A percentile compares a stretch with the other conserved stretches of the same genome.
Conservation (phyloP, 2,329 filamentous ascomycete species). For the Calonectria honghensis region DNA sequence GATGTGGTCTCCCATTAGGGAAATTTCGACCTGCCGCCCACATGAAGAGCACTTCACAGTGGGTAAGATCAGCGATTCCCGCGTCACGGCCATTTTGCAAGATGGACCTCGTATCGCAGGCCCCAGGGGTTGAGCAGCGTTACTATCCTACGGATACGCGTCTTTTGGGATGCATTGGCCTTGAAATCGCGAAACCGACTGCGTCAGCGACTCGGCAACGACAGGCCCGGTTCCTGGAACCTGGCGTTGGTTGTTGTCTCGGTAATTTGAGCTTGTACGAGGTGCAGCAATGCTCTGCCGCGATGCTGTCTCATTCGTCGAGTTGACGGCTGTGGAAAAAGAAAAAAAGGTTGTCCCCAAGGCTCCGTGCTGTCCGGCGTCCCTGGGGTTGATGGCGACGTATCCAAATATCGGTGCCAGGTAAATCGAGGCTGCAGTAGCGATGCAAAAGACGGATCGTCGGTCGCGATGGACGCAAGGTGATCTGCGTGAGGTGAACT, state of each 20-base stretch:
- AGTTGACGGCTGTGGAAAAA: conserved; percentile 37
- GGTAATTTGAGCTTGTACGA: conserved; percentile 25
- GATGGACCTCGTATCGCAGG: conserved; percentile 19
- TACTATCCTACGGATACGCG: conserved; percentile 25
- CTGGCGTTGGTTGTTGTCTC: conserved; percentile 15
- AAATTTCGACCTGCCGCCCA: conserved; percentile 85
- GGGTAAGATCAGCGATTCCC: conserved; percentile 83
- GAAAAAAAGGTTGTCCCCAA: conserved; percentile 51
- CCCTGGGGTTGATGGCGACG: conserved; percentile 49
- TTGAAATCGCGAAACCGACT: conserved; percentile 30
- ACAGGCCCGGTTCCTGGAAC: conserved; percentile 22
- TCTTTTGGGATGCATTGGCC: conserved; percentile 40
- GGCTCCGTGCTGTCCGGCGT: conserved; percentile 54
- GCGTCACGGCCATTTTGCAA: conserved; percentile 68
- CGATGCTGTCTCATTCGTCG: conserved; percentile 38
- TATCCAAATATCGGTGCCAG: conserved; percentile 13
- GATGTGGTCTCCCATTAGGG: conserved; percentile 89
- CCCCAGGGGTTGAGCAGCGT: conserved; percentile 30
- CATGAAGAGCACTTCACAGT: conserved; percentile 93
- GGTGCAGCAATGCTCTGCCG: conserved; percentile 33
- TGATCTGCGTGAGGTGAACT: conserved; percentile 29
- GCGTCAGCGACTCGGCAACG: conserved; percentile 19
- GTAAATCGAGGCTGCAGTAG: conserved; percentile 4
- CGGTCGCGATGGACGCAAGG: conserved; percentile 3
- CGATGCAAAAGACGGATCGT: conserved; percentile 10